Percentiles rank a stretch among this genome's conserved stretches.
phyloP scores from a whole-genome alignment of 768 basidiomycete species.

The Calocybe indica region DNA sequence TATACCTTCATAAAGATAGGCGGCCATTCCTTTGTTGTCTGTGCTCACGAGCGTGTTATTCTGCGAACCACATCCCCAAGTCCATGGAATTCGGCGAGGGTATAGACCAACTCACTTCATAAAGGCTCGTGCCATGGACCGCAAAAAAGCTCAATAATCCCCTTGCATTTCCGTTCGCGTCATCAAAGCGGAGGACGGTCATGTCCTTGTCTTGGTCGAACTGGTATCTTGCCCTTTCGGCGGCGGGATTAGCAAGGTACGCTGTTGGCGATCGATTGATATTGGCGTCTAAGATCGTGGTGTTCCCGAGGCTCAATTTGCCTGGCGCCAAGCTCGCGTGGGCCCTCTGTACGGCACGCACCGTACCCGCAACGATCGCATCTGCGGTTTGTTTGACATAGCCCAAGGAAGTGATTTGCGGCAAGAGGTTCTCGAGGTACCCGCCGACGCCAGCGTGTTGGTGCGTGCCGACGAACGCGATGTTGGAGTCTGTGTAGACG shows the following conservation, averaged over 20 bases:
- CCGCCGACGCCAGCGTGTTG: constrained; percentile 76
- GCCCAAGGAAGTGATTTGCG: constrained; percentile 69
- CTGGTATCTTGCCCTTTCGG: constrained; percentile 60
- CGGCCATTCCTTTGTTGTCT: constrained; percentile 87
- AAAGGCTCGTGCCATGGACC: constrained; percentile 78
- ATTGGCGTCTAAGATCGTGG: constrained; percentile 62
- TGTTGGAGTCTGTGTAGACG: constrained; percentile 63
- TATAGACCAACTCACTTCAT: constrained; percentile 40
- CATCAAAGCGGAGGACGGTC: constrained; percentile 62
- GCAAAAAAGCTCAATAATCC: constrained; percentile 74
- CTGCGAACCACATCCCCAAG: constrained; percentile 24
- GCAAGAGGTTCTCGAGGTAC: constrained; percentile 73
- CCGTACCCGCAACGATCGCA: constrained; percentile 66
- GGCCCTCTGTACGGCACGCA: constrained; percentile 63
- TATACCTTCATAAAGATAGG: constrained; percentile 69
- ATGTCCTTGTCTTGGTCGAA: constrained; percentile 74
- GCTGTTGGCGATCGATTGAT: constrained; percentile 73
- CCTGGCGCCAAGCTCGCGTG: constrained; percentile 58
- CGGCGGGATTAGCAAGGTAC: constrained; percentile 69
- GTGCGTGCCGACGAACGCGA: constrained; percentile 73
- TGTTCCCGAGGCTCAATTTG: constrained; percentile 58
- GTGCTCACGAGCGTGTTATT: constrained; percentile 79
- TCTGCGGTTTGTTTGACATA: constrained; percentile 67
- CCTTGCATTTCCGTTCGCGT: constrained; percentile 46
- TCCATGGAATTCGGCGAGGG: background rate